Evolutionary conservation across 1,139 yeast genomes (phyloP).

Genomic region (Tardiomyces digboiensis): DNA sequence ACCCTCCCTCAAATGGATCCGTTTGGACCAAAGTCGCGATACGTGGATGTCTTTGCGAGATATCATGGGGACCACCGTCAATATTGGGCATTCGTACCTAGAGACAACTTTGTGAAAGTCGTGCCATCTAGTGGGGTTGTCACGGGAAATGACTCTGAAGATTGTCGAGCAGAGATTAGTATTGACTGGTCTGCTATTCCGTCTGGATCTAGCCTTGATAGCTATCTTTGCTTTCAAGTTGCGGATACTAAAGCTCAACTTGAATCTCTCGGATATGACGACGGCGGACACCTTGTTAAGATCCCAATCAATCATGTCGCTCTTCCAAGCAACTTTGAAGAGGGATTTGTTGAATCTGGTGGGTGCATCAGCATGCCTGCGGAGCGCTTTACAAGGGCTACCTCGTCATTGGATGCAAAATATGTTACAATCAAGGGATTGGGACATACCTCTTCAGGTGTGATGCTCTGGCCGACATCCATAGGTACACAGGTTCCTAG

Average conservation of each 20-base stretch:
- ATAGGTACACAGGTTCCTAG: conserved; percentile 6
- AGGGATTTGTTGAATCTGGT: conserved; percentile 12
- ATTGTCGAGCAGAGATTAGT: conserved; percentile 4
- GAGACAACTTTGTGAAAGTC: conserved; percentile 1
- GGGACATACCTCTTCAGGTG: conserved; percentile 12
- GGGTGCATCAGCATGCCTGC: conserved; percentile 11
- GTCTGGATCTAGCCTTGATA: not conserved
- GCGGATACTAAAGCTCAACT: not conserved
- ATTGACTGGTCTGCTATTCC: conserved; percentile 6
- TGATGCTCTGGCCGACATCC: conserved; percentile 10
- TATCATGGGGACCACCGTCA: not conserved
- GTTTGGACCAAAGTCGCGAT: conserved; percentile 3
- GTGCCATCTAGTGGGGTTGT: conserved; percentile 6
- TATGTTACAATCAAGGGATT: conserved; percentile 8
- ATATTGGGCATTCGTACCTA: not conserved
- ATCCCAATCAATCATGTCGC: conserved; percentile 5
- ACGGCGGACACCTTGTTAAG: not conserved
- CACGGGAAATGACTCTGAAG: conserved; percentile 5
- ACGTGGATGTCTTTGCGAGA: not conserved
- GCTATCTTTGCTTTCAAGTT: not conserved
- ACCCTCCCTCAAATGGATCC: conserved; percentile 8
- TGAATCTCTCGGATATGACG: not conserved
- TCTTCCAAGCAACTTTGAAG: conserved; percentile 7
- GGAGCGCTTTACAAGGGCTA: conserved; percentile 4
- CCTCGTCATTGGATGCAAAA: conserved; percentile 5